These are phyloP conservation scores for Gliomastix tumulicola DNA, from an alignment of 2,329 filamentous ascomycete genomes.

Conservation along the genomic window DNA sequence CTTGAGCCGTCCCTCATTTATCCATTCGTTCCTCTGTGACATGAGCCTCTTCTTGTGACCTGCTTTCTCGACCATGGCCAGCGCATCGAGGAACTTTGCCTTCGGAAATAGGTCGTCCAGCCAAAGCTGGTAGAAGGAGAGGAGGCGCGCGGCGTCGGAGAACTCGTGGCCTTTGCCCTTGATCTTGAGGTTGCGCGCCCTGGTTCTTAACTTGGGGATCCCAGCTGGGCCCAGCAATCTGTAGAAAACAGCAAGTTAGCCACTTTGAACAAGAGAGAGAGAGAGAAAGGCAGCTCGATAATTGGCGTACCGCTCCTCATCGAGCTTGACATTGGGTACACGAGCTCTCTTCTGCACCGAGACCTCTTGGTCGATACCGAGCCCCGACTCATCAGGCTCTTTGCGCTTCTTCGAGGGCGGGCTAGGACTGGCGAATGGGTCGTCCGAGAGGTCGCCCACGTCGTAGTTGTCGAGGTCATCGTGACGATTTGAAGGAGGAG, in stretches of 20 bases:
- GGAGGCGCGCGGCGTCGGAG: constrained; percentile 70
- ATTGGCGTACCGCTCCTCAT: constrained; percentile 64
- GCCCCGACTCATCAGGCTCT: constrained; percentile 34
- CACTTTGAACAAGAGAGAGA: too few relatives aligned
- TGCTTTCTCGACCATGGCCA: constrained; percentile 86
- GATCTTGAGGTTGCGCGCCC: constrained; percentile 60
- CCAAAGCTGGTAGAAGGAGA: constrained; percentile 94
- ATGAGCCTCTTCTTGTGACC: constrained; percentile 79
- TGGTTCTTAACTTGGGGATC: constrained; percentile 72
- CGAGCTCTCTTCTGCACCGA: constrained; percentile 70
- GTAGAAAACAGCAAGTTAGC: neutral
- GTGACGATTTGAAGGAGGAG: too few relatives aligned
- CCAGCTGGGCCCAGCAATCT: constrained; percentile 79
- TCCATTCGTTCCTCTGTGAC: constrained; percentile 72
- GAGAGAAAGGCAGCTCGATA: too few relatives aligned
- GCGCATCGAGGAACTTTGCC: constrained; percentile 84
- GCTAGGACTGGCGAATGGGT: constrained; percentile 41
- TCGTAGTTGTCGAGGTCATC: constrained; percentile 75
- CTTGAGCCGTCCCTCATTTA: constrained; percentile 65
- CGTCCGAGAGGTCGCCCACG: constrained; percentile 42
- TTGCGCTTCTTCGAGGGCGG: constrained; percentile 40
- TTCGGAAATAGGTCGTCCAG: constrained; percentile 93
- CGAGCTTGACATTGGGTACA: constrained; percentile 72
- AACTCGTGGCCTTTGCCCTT: constrained; percentile 97
- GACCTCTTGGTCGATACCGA: constrained; percentile 84